These are phyloP conservation scores for Umbelopsis sp. DNA, from an alignment of 192 early-diverging fungal species.

Conservation along the genomic window DNA sequence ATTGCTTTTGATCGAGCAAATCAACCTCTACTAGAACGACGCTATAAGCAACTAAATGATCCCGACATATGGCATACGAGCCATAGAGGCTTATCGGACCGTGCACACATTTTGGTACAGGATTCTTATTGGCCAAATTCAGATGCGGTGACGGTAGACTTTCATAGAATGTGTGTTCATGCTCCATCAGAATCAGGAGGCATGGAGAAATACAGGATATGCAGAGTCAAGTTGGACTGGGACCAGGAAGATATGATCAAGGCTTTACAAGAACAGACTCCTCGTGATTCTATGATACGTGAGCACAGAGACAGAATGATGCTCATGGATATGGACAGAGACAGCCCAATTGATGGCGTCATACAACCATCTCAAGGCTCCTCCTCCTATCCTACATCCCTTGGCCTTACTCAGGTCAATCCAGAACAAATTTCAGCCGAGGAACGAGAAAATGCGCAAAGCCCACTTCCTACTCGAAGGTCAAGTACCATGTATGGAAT, in stretches of 20 bases:
- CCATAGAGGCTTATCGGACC: slow-evolving; percentile 9
- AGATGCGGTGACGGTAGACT: slow-evolving; percentile 1
- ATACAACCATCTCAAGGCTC: background rate
- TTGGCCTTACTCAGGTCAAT: background rate
- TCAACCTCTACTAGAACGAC: slow-evolving; percentile 19
- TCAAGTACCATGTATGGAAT: slow-evolving; percentile 10
- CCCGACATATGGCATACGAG: slow-evolving; percentile 5
- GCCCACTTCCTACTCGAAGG: background rate
- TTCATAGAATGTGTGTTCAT: slow-evolving; percentile 15
- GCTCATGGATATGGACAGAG: background rate
- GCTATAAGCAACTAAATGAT: slow-evolving; percentile 3
- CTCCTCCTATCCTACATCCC: background rate
- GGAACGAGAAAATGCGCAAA: slow-evolving; percentile 12
- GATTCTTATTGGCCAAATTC: slow-evolving; percentile 22
- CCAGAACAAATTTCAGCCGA: background rate
- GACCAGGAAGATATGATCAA: slow-evolving; percentile 15
- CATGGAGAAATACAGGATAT: slow-evolving; percentile 12
- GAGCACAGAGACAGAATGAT: slow-evolving; percentile 16
- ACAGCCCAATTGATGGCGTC: background rate
- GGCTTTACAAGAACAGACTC: slow-evolving; percentile 5
- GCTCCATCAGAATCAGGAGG: background rate
- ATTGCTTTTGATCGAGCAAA: slow-evolving; percentile 23
- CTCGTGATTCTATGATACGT: slow-evolving; percentile 6
- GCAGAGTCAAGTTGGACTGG: slow-evolving; percentile 16
- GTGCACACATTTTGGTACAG: slow-evolving; percentile 12